phyloP scores from a whole-genome alignment of 2,329 filamentous ascomycete species.

The Aspergillus piperis region DNA sequence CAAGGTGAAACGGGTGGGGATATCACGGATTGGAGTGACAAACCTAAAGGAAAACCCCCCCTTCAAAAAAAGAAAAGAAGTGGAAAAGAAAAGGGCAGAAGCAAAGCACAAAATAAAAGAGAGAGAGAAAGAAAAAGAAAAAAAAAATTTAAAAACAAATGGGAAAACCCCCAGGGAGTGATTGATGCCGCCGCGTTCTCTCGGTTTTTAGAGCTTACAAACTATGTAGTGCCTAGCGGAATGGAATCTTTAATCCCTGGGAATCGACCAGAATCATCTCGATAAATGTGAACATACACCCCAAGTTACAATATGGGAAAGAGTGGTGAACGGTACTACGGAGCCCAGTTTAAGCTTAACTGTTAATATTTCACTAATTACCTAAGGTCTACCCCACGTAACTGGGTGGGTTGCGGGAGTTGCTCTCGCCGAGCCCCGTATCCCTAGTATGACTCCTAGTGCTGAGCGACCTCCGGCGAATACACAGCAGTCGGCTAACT shows the following conservation, averaged over 20 bases:
- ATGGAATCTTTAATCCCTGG: neutral
- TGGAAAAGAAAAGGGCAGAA: slow-evolving; percentile 13
- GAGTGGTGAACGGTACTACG: neutral
- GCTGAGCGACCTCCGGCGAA: neutral
- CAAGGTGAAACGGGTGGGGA: neutral
- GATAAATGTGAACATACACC: neutral
- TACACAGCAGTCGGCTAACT: neutral
- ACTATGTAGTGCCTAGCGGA: neutral
- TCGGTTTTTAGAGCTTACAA: neutral
- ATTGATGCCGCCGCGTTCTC: slow-evolving; percentile 8
- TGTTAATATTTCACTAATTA: neutral
- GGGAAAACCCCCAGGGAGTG: slow-evolving; percentile 6
- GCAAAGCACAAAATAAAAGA: slow-evolving; percentile 8
- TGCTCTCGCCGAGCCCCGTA: slow-evolving; percentile 1
- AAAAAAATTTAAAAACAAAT: slow-evolving; percentile 8
- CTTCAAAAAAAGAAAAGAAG: neutral
- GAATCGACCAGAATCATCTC: neutral
- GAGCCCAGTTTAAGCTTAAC: neutral
- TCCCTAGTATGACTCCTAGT: neutral
- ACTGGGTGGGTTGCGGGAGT: neutral
- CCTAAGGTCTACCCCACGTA: neutral
- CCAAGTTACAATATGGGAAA: too few relatives aligned
- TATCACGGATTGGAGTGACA: neutral
- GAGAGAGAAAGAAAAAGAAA: slow-evolving; percentile 3
- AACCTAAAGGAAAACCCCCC: neutral